Conservation (phyloP, 2,329 filamentous ascomycete species). For the Colletotrichum lindemuthianum region DNA sequence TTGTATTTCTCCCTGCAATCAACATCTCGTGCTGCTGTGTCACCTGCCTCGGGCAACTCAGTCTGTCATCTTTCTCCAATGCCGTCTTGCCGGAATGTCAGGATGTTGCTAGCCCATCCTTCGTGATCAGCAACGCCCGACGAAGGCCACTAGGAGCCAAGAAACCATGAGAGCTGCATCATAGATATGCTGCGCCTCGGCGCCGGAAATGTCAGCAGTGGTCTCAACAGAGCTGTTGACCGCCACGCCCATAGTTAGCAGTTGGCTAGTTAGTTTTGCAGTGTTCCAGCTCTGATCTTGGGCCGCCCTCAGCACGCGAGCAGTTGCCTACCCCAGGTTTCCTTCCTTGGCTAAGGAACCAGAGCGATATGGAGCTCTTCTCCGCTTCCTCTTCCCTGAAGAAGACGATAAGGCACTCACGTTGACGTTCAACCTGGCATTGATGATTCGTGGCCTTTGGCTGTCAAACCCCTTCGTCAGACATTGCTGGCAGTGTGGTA, state of each 20-base stretch:
- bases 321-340: neutral
- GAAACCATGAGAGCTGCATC: conserved; percentile 3
- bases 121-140: conserved; percentile 14
- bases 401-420: no score
- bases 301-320: neutral
- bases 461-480: no score
- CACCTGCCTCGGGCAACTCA: conserved; percentile 1
- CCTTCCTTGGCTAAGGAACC: neutral
- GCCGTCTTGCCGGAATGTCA: no score
- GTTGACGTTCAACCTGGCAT: no score
- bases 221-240: no score
- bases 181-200: conserved; percentile 10
- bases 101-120: neutral
- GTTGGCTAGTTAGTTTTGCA: no score
- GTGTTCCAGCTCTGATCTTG: neutral
- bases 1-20: no score
- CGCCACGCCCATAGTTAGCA: neutral
- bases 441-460: no score
- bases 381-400: no score
- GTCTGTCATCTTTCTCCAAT: neutral
- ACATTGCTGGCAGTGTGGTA: no score
- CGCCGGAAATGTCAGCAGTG: conserved; percentile 14
- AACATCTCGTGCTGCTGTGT: neutral
- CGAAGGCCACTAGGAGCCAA: conserved; percentile 1
- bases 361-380: no score